Evolutionary conservation across 1,284 basidiomycete species (phyloP).

Genomic region (Ustilago sp.): DNA sequence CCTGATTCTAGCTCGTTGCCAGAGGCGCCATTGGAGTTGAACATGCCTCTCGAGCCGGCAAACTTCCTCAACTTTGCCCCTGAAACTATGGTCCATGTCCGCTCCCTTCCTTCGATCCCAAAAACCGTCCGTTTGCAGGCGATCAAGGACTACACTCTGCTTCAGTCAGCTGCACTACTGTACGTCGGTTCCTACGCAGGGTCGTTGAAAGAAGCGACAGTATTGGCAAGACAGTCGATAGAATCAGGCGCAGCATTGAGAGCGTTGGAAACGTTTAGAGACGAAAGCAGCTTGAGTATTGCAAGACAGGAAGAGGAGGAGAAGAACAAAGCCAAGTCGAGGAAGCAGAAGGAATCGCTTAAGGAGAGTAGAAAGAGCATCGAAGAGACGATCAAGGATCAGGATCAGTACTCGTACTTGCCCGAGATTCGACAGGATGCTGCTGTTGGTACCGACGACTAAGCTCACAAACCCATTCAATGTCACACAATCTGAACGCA

Average conservation of each 20-base stretch:
- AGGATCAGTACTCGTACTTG: constrained; percentile 55
- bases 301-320: constrained; percentile 24
- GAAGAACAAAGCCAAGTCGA: constrained; percentile 6
- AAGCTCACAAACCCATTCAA: background rate
- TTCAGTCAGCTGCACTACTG: constrained; percentile 65
- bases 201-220: constrained; percentile 20
- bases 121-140: constrained; percentile 52
- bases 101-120: constrained; percentile 53
- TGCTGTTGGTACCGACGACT: constrained; percentile 52
- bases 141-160: constrained; percentile 62
- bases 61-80: constrained; percentile 29
- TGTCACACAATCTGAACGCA: background rate
- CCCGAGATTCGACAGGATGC: constrained; percentile 54
- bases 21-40: constrained; percentile 9
- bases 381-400: constrained; percentile 33
- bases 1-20: constrained; percentile 10
- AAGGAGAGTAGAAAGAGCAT: constrained; percentile 39
- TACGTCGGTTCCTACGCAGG: constrained; percentile 58
- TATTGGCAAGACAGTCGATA: constrained; percentile 42
- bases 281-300: constrained; percentile 40
- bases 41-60: constrained; percentile 28
- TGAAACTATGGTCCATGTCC: constrained; percentile 31
- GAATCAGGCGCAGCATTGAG: constrained; percentile 44
- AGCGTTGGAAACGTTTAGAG: constrained; percentile 49
- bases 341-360: constrained; percentile 18